Base-by-base conservation (phyloP, 148 eudicot genomes). In the Fagopyrum tataricum region DNA sequence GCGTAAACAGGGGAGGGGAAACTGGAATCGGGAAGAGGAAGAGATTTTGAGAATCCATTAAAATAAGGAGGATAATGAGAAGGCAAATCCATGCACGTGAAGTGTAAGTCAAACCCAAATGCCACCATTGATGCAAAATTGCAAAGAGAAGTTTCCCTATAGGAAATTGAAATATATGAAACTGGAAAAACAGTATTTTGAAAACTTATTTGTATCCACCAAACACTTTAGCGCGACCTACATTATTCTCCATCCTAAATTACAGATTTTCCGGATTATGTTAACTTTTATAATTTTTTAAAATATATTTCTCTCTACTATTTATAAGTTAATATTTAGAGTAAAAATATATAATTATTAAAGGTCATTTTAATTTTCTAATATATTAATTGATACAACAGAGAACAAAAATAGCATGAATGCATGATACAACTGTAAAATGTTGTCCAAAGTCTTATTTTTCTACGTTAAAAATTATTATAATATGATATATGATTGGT, bases 61-160 rank as follows among this genome's bases (percentile, higher is more conserved):
- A 21, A 21, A 58, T 58, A 58, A 58, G 0, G 11, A 58, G 64
- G 14, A 58, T 7, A 21, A 58, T 58, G 23, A 58, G 4, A 23
- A 58, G 64, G 14, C 37, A 58, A 58, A 58, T 58, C 64, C 31
- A 58, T 58, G 64, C 64, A 58, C 64, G 64, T 58, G 64, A 31
- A 58, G 64, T 10, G 26, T 10, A 58, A 58, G 64, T 58, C 64
- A 58, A 58, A 58, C 64, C 31, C 64, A 21, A 23, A 56, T 7
- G 31, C 37, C 64, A 4, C 64, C 64, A 9, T 58, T 58, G 64
- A 21, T 58, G 64, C 23, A 55, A 20, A 55, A 37, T 8, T 58
- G 64, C 23, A 55, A 20, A 55, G 61, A 55, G 61, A 55, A 55
- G 61, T 56, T 21, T 56, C 37, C 24, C 20, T 10, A 58, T 23